Percentiles rank a stretch among this genome's conserved stretches.
Conservation (phyloP, 116 monocot genomes). For the Trichopus zeylanicus region DNA sequence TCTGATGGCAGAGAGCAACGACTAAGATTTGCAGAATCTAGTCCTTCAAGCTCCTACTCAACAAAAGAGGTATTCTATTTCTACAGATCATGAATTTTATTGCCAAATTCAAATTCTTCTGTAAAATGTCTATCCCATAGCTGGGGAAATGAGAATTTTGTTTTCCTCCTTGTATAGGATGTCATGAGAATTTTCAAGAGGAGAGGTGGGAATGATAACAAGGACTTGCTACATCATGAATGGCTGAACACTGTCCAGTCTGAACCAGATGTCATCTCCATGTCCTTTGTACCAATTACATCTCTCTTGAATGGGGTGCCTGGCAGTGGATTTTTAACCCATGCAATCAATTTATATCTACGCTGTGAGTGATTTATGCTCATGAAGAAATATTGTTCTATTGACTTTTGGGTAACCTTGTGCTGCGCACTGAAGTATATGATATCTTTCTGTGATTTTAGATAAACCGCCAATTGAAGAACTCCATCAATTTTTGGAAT, state of each 20-base stretch:
- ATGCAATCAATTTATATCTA: constrained; percentile 49
- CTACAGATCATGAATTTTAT: neutral
- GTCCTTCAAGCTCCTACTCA: constrained; percentile 62
- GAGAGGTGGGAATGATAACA: constrained; percentile 73
- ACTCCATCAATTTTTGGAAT: constrained; percentile 83
- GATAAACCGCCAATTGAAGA: constrained; percentile 88
- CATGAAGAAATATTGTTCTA: neutral
- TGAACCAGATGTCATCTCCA: constrained; percentile 52
- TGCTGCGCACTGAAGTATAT: neutral
- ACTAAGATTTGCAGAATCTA: constrained; percentile 71
- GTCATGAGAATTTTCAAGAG: constrained; percentile 52
- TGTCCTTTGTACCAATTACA: constrained; percentile 48
- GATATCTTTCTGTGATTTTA: constrained; percentile 26
- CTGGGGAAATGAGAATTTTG: neutral
- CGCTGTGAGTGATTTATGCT: constrained; percentile 31
- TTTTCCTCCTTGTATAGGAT: constrained; percentile 30
- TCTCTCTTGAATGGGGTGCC: constrained; percentile 46
- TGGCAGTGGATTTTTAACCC: constrained; percentile 43
- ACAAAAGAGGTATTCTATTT: constrained; percentile 55
- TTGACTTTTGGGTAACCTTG: neutral
- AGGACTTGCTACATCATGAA: constrained; percentile 38
- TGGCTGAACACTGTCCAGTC: constrained; percentile 47
- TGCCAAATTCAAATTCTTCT: constrained; percentile 2
- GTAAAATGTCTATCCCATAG: neutral
- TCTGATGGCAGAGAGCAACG: constrained; percentile 64